These are phyloP conservation scores for Mallotus nudiflorus DNA, from an alignment of 345 rosid genomes.

Conservation along the genomic window DNA sequence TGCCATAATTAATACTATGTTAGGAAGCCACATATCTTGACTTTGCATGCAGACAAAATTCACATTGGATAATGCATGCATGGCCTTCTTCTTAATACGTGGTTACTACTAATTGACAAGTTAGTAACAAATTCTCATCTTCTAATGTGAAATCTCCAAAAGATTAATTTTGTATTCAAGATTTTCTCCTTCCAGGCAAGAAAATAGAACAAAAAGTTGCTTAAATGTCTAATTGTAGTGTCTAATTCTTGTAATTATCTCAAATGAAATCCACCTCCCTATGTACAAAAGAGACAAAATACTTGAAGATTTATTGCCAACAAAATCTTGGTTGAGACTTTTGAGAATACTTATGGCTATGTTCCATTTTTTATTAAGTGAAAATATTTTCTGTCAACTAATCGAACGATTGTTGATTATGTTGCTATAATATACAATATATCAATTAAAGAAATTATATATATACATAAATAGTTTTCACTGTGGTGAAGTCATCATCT, in stretches of 20 bases:
- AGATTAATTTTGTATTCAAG: background rate
- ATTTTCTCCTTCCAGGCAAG: background rate
- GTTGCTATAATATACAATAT: too few species aligned
- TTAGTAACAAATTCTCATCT: background rate
- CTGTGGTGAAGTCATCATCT: background rate
- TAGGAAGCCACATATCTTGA: constrained; percentile 12
- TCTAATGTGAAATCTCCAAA: background rate
- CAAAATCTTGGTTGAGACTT: background rate
- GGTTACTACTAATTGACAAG: too few species aligned
- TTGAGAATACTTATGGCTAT: background rate
- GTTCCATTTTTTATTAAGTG: background rate
- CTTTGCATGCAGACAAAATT: background rate
- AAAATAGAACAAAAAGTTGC: too few species aligned
- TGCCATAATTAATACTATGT: background rate
- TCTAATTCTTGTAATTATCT: too few species aligned
- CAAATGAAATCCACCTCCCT: background rate
- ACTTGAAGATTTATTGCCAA: background rate
- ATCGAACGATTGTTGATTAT: too few species aligned
- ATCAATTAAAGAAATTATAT: background rate
- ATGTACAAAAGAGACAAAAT: background rate
- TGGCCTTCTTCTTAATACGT: too few species aligned
- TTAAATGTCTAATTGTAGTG: too few species aligned
- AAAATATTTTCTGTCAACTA: too few species aligned
- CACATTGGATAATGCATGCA: background rate
- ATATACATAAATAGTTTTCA: background rate